phyloP scores from a whole-genome alignment of 2,329 filamentous ascomycete species.

The Dryadomyces quercivorus region DNA sequence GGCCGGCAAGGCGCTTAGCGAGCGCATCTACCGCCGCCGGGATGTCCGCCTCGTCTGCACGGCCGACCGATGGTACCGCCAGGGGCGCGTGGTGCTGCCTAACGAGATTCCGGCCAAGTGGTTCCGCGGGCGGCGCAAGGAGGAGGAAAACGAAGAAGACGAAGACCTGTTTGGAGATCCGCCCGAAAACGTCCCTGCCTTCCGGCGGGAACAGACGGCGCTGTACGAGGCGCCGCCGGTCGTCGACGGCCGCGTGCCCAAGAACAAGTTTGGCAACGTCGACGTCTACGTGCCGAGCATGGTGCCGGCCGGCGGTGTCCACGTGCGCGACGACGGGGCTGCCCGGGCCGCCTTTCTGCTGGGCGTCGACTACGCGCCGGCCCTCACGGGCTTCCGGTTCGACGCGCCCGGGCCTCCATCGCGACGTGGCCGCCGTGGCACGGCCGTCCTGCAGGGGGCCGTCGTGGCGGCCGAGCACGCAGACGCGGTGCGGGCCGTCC shows the following conservation, averaged over 20 bases:
- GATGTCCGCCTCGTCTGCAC: slow-evolving; percentile 72
- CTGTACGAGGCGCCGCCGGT: slow-evolving; percentile 68
- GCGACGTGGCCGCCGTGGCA: slow-evolving; percentile 58
- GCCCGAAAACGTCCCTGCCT: slow-evolving; percentile 40
- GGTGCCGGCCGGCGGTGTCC: slow-evolving; percentile 70
- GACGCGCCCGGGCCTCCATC: slow-evolving; percentile 21
- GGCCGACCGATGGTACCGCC: slow-evolving; percentile 80
- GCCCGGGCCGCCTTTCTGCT: slow-evolving; percentile 61
- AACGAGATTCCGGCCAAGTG: slow-evolving; percentile 77
- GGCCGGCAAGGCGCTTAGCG: slow-evolving; percentile 35
- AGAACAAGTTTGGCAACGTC: slow-evolving; percentile 88
- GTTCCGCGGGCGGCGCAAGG: slow-evolving; percentile 27
- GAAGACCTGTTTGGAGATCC: slow-evolving; percentile 18
- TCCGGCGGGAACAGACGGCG: slow-evolving; percentile 53
- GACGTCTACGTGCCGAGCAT: slow-evolving; percentile 88
- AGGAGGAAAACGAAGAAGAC: slow-evolving; percentile 16
- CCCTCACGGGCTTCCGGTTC: slow-evolving; percentile 83
- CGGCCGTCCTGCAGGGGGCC: slow-evolving; percentile 66
- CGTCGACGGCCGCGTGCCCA: slow-evolving; percentile 62
- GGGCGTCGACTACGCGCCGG: slow-evolving; percentile 76
- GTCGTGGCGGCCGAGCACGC: slow-evolving; percentile 61
- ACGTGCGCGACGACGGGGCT: slow-evolving; percentile 51
- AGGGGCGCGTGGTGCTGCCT: slow-evolving; percentile 66
- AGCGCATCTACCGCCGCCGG: slow-evolving; percentile 68
- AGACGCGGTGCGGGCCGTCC: slow-evolving; percentile 59